phyloP scores from a whole-genome alignment of 1,284 basidiomycete species.

The Cryptococcus sp. region DNA sequence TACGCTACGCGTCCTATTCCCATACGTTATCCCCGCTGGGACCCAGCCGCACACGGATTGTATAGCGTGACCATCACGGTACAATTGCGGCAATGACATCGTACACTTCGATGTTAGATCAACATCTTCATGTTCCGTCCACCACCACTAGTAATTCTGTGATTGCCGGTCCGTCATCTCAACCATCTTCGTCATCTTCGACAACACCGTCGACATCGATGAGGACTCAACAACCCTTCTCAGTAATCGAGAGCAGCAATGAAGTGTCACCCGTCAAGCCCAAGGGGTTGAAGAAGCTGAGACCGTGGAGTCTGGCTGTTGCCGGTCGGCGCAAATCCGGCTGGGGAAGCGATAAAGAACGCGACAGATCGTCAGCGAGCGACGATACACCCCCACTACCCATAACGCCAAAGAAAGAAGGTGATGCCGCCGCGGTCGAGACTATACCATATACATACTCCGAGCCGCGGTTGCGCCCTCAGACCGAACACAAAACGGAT shows the following conservation, averaged over 20 bases:
- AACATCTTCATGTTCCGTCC: neutral
- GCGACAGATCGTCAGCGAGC: neutral
- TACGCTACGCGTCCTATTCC: too few species aligned
- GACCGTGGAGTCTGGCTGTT: slow-evolving; percentile 22
- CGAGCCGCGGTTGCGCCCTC: neutral
- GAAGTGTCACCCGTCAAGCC: slow-evolving; percentile 2
- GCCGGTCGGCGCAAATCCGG: slow-evolving; percentile 14
- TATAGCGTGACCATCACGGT: too few species aligned
- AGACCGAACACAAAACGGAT: neutral
- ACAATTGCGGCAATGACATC: too few species aligned
- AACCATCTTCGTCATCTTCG: slow-evolving; percentile 5
- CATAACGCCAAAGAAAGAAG: neutral
- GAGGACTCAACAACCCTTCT: neutral
- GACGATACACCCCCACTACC: neutral
- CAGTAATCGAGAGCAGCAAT: too few species aligned
- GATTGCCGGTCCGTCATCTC: neutral
- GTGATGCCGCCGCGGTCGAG: too few species aligned
- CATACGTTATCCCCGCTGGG: too few species aligned
- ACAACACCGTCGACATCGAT: slow-evolving; percentile 5
- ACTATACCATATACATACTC: neutral
- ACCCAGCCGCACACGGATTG: too few species aligned
- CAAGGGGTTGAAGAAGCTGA: slow-evolving; percentile 11
- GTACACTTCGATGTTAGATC: too few species aligned
- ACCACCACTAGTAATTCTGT: neutral
- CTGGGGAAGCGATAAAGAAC: neutral